These are phyloP conservation scores for Phaeosphaeria sp. DNA, from an alignment of 2,329 filamentous ascomycete genomes.

Conservation along the genomic window DNA sequence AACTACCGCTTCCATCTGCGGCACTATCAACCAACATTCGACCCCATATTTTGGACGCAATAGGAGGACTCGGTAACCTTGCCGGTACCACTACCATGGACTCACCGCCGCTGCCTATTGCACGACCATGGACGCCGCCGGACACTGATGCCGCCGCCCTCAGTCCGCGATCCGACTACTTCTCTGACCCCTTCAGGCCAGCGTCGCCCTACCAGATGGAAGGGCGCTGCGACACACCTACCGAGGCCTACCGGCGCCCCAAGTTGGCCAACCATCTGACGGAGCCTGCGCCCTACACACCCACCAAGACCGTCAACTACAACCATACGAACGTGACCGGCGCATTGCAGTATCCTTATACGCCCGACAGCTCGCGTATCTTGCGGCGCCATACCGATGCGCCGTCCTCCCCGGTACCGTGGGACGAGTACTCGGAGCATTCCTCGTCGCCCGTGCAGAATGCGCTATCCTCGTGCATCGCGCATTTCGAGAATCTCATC, in stretches of 20 bases:
- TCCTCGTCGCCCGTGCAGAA: conserved; percentile 37
- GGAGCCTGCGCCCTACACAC: conserved; percentile 30
- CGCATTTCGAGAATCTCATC: conserved; percentile 40
- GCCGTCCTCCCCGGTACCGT: conserved; percentile 30
- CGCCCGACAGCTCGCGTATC: conserved; percentile 38
- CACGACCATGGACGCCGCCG: conserved; percentile 42
- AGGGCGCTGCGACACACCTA: conserved; percentile 18
- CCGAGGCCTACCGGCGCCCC: conserved; percentile 19
- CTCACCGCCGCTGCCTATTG: conserved; percentile 24
- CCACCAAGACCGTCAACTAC: conserved; percentile 21
- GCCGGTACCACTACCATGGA: conserved; percentile 25
- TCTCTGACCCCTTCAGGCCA: conserved; percentile 25
- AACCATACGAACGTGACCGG: conserved; percentile 15
- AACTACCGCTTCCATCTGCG: neutral
- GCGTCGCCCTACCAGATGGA: conserved; percentile 14
- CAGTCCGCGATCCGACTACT: conserved; percentile 25
- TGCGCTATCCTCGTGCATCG: conserved; percentile 40
- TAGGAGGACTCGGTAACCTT: conserved; percentile 19
- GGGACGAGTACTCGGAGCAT: conserved; percentile 27
- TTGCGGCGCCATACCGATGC: conserved; percentile 21
- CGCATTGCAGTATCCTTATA: conserved; percentile 39
- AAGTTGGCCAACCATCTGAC: conserved; percentile 23
- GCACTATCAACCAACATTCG: neutral
- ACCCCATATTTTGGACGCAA: conserved; percentile 9
- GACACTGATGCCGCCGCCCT: conserved; percentile 27